Percentiles rank a stretch among this genome's conserved stretches.
Conservation (phyloP, 2,329 filamentous ascomycete genomes). For the Neopestalotiopsis sp. region DNA sequence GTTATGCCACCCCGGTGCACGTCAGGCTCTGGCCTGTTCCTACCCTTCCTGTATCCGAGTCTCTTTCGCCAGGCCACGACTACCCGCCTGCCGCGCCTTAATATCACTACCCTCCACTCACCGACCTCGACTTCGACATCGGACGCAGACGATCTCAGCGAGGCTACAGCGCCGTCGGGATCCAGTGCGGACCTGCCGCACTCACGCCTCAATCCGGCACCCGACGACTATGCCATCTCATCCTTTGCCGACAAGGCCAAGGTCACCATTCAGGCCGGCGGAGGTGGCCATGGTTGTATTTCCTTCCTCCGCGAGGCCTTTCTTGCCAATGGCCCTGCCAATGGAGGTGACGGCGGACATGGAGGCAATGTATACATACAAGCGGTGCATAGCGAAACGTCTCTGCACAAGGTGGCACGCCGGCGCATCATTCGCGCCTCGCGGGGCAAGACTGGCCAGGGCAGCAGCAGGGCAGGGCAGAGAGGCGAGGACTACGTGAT, state of each 20-base stretch:
- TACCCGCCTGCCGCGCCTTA: constrained; percentile 29
- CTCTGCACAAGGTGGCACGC: constrained; percentile 87
- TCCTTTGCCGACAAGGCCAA: constrained; percentile 88
- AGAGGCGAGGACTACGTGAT: constrained; percentile 87
- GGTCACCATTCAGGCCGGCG: constrained; percentile 77
- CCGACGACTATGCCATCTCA: constrained; percentile 82
- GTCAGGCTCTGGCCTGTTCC: constrained; percentile 40
- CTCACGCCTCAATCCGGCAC: constrained; percentile 77
- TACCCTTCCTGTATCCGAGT: constrained; percentile 58
- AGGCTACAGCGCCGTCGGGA: constrained; percentile 32
- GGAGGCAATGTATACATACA: constrained; percentile 96
- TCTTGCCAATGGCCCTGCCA: constrained; percentile 85
- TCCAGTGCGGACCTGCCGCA: constrained; percentile 44
- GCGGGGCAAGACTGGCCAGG: constrained; percentile 78
- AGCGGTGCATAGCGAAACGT: constrained; percentile 88
- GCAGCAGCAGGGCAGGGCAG: constrained; percentile 74
- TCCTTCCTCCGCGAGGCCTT: constrained; percentile 94
- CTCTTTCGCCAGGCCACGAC: constrained; percentile 38
- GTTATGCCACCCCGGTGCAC: constrained; percentile 49
- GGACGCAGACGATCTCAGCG: constrained; percentile 24
- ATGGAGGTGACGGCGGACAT: constrained; percentile 91
- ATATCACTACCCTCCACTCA: constrained; percentile 30
- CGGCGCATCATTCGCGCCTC: constrained; percentile 76
- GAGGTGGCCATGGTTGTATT: constrained; percentile 89
- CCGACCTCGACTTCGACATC: constrained; percentile 20